Base-by-base conservation (phyloP, 768 basidiomycete genomes). In the Suillus lakei region DNA sequence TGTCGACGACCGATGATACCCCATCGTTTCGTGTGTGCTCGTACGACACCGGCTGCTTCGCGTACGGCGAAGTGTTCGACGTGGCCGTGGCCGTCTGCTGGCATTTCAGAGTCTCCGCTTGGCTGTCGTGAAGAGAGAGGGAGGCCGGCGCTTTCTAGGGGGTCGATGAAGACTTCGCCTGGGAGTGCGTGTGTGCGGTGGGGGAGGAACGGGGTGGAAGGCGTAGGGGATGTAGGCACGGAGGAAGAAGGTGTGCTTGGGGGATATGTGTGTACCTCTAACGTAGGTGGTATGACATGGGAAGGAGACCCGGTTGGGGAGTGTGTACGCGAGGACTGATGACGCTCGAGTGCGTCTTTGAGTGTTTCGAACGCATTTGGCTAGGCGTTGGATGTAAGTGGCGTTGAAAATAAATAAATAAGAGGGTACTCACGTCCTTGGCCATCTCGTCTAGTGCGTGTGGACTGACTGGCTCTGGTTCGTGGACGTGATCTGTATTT, bases 141-240 rank as follows among this genome's bases (percentile, higher is more conserved):
- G 32, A 93, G 74, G 0, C 91, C 91, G 44, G 86, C 88, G 56
- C 81, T 84, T 74, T 93, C 92, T 56, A 83, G 74, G 0, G 85
- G 83, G 62, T 86, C 86, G 69, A 92, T 88, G 72, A 82, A 90
- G 56, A 78, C 80, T 44, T 83, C 82, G 44, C 84, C 87, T 0
- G 85, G 85, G 5, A 86, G 77, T 18, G 78, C 69, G 43, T 76
- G 78, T 1, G 78, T 77, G 67, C 73, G 75, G 16, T 68, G 59
- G 8, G 61, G 69, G 9, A 73, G 71, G 12, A 71, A 69, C 1
- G 73, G 70, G 36, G 61, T 55, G 30, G 64, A 62, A 3, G 70
- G 70, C 3, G 70, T 63, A 0, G 70, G 66, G 23, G 70, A 67
- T 10, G 70, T 68, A 8, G 62, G 56, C 26, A 26, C 28, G 6